Base-by-base conservation (phyloP, 495 filamentous ascomycete genomes). In the Coniosporium apollinis region DNA sequence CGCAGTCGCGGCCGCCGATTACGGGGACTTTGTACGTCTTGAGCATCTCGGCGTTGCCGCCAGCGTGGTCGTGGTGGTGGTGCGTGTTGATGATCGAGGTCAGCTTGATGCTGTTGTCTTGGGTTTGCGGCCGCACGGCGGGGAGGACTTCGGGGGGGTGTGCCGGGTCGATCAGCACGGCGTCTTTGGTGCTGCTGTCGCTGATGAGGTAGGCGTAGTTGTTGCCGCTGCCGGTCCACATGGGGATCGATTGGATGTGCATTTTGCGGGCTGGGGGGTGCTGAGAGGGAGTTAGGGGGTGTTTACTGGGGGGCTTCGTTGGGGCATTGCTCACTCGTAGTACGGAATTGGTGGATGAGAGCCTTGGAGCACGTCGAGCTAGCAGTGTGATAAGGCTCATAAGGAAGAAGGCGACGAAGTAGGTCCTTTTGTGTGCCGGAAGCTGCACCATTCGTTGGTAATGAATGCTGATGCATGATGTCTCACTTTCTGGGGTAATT, bases 161-260 rank as follows among this genome's bases (percentile, higher is more conserved):
- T 13, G 89, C 89, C 19, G 89, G 91, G 45, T 97, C 89, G 44
- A 97, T 81, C 26, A 97, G 80, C 26, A 94, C 84, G n/a, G 91
- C 82, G 38, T 85, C 78, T 47, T 81, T 78, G 2, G 84, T 76
- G 45, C 81, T 78, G 44, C 94, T 86, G 50, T 97, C 89, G 20
- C 77, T 70, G 13, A 97, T 78, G 2, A 97, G 72, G 52, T 97
- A 97, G 50, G 91, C 87, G 63, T 96, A 97, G 60, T 96, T 97
- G 55, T 97, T 80, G 51, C 75, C 69, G 35, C 61, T 79, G 28
- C 89, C 91, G 59, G 72, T 76, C 86, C 87, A 96, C 89, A 96
- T 97, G 22, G 89, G 89, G 62, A 97, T 93, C 37, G 83, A 84
- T 55, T 85, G 73, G 58, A 97, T 79, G 76, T 94, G 85, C 89